These are phyloP conservation scores for Neurospora sp. DNA, from an alignment of 495 filamentous ascomycete genomes.

Conservation along the genomic window DNA sequence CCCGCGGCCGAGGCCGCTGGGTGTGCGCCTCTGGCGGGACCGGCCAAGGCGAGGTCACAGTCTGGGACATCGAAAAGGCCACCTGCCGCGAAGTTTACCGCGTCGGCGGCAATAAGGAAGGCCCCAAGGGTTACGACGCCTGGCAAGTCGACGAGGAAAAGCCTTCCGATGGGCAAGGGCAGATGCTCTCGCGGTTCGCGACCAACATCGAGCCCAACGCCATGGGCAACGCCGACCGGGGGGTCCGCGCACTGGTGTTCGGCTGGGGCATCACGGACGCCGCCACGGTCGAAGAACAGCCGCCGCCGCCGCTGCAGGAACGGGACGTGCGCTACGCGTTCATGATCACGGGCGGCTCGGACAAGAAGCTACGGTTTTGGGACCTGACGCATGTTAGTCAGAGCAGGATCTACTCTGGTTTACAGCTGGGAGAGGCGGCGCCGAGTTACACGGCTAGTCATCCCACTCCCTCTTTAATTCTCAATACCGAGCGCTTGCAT, in stretches of 20 bases:
- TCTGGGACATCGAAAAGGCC: conserved; percentile 91
- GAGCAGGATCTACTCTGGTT: conserved; percentile 69
- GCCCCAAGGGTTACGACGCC: conserved; percentile 63
- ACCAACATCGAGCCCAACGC: conserved; percentile 52
- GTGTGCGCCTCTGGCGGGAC: conserved; percentile 83
- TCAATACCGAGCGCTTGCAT: conserved; percentile 63
- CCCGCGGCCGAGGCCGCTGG: conserved; percentile 65
- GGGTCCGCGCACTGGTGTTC: conserved; percentile 50
- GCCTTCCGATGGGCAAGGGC: conserved; percentile 46
- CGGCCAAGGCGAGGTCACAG: conserved; percentile 82
- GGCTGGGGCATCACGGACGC: conserved; percentile 34
- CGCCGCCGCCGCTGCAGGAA: not conserved
- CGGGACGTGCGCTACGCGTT: conserved; percentile 54
- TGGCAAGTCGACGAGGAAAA: conserved; percentile 87
- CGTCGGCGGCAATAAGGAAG: conserved; percentile 44
- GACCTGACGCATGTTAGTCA: conserved; percentile 64
- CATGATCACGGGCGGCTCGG: conserved; percentile 76
- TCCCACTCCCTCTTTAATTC: conserved; percentile 53
- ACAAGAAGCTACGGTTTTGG: conserved; percentile 91
- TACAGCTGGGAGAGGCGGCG: conserved; percentile 58
- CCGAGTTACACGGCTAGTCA: conserved; percentile 65
- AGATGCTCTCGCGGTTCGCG: conserved; percentile 79
- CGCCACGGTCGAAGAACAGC: conserved; percentile 35
- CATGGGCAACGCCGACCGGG: conserved; percentile 39
- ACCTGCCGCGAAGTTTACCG: conserved; percentile 85